Evolutionary conservation across 768 basidiomycete species (phyloP).

Genomic region (Tylopilus vinaceipallidus): DNA sequence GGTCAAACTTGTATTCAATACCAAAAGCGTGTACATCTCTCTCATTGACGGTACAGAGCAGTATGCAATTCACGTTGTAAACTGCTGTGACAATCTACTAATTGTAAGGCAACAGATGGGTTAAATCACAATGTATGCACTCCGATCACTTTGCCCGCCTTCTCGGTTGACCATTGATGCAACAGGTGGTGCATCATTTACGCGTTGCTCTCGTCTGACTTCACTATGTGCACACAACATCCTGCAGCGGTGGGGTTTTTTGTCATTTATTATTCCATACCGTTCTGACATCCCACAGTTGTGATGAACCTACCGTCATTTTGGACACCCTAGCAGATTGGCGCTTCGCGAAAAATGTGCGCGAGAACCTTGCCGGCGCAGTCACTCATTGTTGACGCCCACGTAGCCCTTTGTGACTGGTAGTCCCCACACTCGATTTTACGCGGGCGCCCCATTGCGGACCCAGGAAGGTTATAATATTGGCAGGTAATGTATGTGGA

Average conservation of each 20-base stretch:
- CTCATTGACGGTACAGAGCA: slow-evolving; percentile 83
- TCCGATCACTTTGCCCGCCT: not conserved
- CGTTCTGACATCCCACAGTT: slow-evolving; percentile 38
- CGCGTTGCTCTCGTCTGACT: slow-evolving; percentile 49
- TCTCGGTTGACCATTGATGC: slow-evolving; percentile 1
- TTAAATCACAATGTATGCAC: slow-evolving; percentile 80
- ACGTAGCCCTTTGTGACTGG: slow-evolving; percentile 68
- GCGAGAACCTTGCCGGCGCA: slow-evolving; percentile 20
- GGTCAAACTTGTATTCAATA: slow-evolving; percentile 89
- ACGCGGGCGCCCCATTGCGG: slow-evolving; percentile 86
- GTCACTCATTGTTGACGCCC: not conserved
- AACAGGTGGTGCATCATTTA: slow-evolving; percentile 45
- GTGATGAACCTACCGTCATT: slow-evolving; percentile 85
- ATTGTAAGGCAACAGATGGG: slow-evolving; percentile 54
- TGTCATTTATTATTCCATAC: not conserved
- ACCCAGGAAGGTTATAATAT: slow-evolving; percentile 91
- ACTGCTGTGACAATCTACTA: slow-evolving; percentile 6
- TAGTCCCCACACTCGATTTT: slow-evolving; percentile 74
- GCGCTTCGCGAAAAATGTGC: slow-evolving; percentile 83
- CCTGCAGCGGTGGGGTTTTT: slow-evolving; percentile 60
- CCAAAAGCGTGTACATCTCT: slow-evolving; percentile 80
- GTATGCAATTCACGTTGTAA: slow-evolving; percentile 41
- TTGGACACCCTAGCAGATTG: slow-evolving; percentile 80
- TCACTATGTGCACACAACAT: slow-evolving; percentile 87
- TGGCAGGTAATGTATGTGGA: slow-evolving; percentile 57